Percentiles rank a stretch among this genome's conserved stretches.
These are phyloP conservation scores for Apophysomyces variabilis DNA, from an alignment of 371 early-diverging fungal genomes.

Conservation along the genomic window DNA sequence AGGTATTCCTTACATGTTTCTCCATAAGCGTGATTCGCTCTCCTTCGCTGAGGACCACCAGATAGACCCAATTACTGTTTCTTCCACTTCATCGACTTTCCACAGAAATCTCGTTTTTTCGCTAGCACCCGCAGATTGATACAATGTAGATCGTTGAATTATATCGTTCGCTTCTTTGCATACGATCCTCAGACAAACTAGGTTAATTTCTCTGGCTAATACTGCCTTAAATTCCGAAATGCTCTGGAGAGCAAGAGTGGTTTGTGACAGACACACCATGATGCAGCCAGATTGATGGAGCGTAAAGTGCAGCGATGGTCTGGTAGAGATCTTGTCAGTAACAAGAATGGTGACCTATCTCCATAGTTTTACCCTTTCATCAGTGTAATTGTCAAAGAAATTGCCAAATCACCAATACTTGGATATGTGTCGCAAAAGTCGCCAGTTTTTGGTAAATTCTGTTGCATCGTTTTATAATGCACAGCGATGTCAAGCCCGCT, in stretches of 20 bases:
- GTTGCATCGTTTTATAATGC: slow-evolving; percentile 38
- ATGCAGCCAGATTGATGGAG: slow-evolving; percentile 45
- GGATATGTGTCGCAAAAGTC: slow-evolving; percentile 35
- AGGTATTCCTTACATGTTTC: not conserved
- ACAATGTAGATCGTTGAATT: slow-evolving; percentile 23
- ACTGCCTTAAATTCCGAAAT: slow-evolving; percentile 50
- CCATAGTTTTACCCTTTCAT: slow-evolving; percentile 41
- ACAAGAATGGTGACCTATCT: not conserved
- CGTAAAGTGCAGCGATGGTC: slow-evolving; percentile 34
- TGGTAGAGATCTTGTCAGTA: slow-evolving; percentile 8
- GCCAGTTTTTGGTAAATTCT: not conserved
- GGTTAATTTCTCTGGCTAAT: slow-evolving; percentile 48
- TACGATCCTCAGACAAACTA: slow-evolving; percentile 45
- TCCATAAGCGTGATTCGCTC: not conserved
- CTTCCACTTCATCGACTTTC: slow-evolving; percentile 56
- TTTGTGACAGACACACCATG: slow-evolving; percentile 46
- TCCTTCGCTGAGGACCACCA: slow-evolving; percentile 24
- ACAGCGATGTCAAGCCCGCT: slow-evolving; percentile 37
- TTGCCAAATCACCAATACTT: slow-evolving; percentile 32
- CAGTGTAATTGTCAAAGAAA: slow-evolving; percentile 38
- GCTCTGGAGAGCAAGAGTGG: slow-evolving; percentile 42
- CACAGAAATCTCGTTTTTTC: slow-evolving; percentile 38
- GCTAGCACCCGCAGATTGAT: slow-evolving; percentile 24
- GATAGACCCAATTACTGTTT: slow-evolving; percentile 45
- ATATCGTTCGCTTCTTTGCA: slow-evolving; percentile 53